phyloP scores from a whole-genome alignment of 176 grass and related monocot species.

The Hsuehochloa calcarea region DNA sequence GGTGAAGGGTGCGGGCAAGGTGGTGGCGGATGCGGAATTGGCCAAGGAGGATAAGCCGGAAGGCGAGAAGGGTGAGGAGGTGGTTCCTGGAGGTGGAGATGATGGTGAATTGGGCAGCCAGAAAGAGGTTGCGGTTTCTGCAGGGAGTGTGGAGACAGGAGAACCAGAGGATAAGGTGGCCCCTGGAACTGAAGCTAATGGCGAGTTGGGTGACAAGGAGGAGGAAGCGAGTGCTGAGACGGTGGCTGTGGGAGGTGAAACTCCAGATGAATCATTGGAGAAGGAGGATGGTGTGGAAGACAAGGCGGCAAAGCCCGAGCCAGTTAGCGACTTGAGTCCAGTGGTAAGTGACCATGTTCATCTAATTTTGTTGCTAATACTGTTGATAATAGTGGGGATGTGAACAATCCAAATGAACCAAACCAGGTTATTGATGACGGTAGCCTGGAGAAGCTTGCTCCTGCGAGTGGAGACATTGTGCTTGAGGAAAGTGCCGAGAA shows the following conservation, averaged over 20 bases:
- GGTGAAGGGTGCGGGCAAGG: constrained; percentile 1
- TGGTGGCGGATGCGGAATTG: background rate
- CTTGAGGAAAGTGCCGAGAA: constrained; percentile 12
- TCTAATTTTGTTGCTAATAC: constrained; percentile 15
- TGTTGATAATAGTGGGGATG: constrained; percentile 23
- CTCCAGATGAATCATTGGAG: constrained; percentile 11
- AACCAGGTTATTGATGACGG: constrained; percentile 25
- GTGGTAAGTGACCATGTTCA: constrained; percentile 38
- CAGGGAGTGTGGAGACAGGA: background rate
- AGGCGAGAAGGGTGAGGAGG: constrained; percentile 5
- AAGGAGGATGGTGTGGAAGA: constrained; percentile 33
- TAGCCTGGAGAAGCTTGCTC: background rate
- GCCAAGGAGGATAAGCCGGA: background rate
- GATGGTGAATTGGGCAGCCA: background rate
- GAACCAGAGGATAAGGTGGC: constrained; percentile 16
- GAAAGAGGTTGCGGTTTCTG: background rate
- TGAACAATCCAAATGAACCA: background rate
- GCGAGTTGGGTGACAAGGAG: constrained; percentile 22
- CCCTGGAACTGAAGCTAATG: constrained; percentile 5
- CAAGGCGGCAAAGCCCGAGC: background rate
- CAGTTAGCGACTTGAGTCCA: background rate
- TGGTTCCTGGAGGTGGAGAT: background rate
- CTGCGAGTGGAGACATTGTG: background rate
- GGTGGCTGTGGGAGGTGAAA: background rate
- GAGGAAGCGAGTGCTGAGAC: background rate